phyloP scores from a whole-genome alignment of 2,329 filamentous ascomycete genomes.

The Aspergillus unguis region DNA sequence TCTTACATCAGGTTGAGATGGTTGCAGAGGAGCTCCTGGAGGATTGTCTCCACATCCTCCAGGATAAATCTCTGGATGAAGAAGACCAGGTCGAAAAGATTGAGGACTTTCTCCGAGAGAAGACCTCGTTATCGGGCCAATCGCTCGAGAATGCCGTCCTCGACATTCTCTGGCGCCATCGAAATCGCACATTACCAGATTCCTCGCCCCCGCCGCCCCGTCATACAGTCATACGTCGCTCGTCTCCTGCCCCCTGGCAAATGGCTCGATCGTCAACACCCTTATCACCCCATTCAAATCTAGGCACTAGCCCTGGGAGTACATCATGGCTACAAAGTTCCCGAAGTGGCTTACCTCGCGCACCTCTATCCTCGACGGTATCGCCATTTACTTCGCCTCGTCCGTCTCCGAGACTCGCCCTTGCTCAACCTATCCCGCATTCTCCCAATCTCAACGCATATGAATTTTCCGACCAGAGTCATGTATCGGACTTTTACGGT shows the following conservation, averaged over 20 bases:
- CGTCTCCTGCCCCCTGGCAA: constrained; percentile 93
- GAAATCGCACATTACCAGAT: constrained; percentile 45
- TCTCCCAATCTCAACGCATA: constrained; percentile 93
- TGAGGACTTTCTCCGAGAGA: constrained; percentile 77
- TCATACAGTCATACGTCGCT: constrained; percentile 82
- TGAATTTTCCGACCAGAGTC: constrained; percentile 82
- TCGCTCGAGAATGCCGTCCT: constrained; percentile 86
- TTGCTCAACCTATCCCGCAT: constrained; percentile 90
- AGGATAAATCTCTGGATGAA: constrained; percentile 78
- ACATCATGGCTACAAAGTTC: constrained; percentile 73
- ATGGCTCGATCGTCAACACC: constrained; percentile 71
- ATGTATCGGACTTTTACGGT: constrained; percentile 80
- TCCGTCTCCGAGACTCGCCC: constrained; percentile 84
- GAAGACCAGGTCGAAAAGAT: constrained; percentile 93
- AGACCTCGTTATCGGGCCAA: constrained; percentile 71
- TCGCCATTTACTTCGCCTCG: constrained; percentile 94
- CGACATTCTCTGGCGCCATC: constrained; percentile 73
- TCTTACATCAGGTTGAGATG: constrained; percentile 56
- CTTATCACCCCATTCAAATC: constrained; percentile 73
- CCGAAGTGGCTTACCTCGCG: constrained; percentile 70
- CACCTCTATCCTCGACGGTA: constrained; percentile 70
- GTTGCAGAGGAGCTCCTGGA: constrained; percentile 91
- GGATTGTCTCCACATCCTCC: constrained; percentile 81
- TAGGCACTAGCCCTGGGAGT: constrained; percentile 73
- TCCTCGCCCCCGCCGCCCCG: constrained; percentile 82